Base-by-base conservation (phyloP, 1,284 basidiomycete genomes). In the Ustilago vetiveriae region DNA sequence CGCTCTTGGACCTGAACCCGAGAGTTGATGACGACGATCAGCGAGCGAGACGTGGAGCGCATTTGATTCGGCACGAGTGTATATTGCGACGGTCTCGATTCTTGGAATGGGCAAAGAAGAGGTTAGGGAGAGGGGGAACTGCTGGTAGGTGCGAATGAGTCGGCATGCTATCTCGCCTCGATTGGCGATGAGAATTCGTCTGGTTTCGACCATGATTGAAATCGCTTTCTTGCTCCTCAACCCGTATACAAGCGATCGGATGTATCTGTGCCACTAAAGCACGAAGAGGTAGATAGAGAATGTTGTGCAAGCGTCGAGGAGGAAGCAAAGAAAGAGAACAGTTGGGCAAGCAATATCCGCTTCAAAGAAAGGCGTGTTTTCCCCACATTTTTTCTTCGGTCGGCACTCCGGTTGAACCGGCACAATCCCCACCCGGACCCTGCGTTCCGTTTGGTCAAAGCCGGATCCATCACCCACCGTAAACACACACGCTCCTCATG, bases 141-240 rank as follows among this genome's bases (percentile, higher is more conserved):
- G 52, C 9, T 43, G 39, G 24, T 66, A 72, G 13, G 71, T 67
- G 10, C 56, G 48, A 8, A 64, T 53, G 27, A 75, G 66, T 13
- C 74, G 67, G 11, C 53, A 47, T 4, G 74, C 74, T 22, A 73
- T 74, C 53, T 75, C 74, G 35, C 68, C 53, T 7, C 74, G 58
- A 30, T 75, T 75, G 17, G 74, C 74, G 33, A 75, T 74, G 29
- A 86, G 78, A 1, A 86, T 58, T 14, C 66, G 47, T 45, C 27
- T 44, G 14, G 44, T 4, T 7, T 53, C 23, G 32, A 42, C 22
- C 36, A 35, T 35, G 2, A 2, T 23, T 21, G n/a, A n/a, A n/a
- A n/a, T n/a, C n/a, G n/a, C n/a, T n/a, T n/a, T n/a, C n/a, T n/a
- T n/a, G n/a, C n/a, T n/a, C n/a, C n/a, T n/a, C n/a, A n/a, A n/a